These are phyloP conservation scores for Metschnikowia similis DNA, from an alignment of 805 yeast genomes.

Conservation along the genomic window DNA sequence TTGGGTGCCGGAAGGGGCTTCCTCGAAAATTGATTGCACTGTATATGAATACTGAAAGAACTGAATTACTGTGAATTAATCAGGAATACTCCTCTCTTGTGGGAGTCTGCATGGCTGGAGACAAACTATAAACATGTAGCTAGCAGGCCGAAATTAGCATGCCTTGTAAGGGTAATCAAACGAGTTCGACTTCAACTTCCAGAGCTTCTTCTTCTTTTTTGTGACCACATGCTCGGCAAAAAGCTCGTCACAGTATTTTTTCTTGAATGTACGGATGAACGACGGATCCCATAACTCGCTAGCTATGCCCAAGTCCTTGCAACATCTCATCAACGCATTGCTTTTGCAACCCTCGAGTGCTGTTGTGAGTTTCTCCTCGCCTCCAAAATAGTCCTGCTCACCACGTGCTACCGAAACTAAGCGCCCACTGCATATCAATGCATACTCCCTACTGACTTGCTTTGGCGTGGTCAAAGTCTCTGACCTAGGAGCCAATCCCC, in stretches of 20 bases:
- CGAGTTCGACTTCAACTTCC: constrained; percentile 75
- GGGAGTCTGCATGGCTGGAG: not conserved
- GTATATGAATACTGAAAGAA: constrained; percentile 1
- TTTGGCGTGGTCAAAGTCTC: constrained; percentile 73
- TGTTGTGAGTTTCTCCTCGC: constrained; percentile 82
- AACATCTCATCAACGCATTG: constrained; percentile 95
- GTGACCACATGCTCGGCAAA: constrained; percentile 81
- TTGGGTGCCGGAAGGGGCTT: constrained; percentile 68
- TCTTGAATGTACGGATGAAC: constrained; percentile 54
- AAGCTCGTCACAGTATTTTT: constrained; percentile 63
- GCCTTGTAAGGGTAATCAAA: constrained; percentile 82
- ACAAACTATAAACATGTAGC: not conserved
- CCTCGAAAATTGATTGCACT: constrained; percentile 30
- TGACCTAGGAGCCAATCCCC: constrained; percentile 96
- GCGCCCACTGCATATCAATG: constrained; percentile 79
- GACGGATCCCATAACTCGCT: constrained; percentile 97
- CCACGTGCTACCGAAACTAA: constrained; percentile 91
- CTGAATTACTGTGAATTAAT: not conserved
- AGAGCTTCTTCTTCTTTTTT: constrained; percentile 82
- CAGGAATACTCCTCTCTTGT: not conserved
- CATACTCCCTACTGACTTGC: constrained; percentile 85
- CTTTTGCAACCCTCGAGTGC: constrained; percentile 97
- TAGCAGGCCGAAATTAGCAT: constrained; percentile 3
- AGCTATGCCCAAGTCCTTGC: constrained; percentile 95
- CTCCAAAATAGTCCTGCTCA: constrained; percentile 85